phyloP scores from a whole-genome alignment of 371 early-diverging fungal genomes.

The Actinomucor elegans region DNA sequence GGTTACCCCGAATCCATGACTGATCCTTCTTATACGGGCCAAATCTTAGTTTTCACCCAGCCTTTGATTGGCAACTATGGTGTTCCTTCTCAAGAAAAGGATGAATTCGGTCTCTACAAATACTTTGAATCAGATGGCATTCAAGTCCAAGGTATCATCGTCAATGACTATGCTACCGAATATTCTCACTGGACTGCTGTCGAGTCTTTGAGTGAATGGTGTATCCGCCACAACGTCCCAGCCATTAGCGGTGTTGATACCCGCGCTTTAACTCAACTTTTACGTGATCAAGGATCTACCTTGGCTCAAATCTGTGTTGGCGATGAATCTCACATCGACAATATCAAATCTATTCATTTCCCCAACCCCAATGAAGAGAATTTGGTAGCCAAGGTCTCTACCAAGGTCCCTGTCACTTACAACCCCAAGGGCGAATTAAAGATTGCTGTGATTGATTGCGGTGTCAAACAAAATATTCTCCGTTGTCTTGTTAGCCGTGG shows the following conservation, averaged over 20 bases:
- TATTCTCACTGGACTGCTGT: slow-evolving; percentile 91
- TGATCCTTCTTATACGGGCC: slow-evolving; percentile 95
- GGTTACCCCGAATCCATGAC: slow-evolving; percentile 97
- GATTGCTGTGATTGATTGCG: slow-evolving; percentile 85
- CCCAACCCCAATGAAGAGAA: slow-evolving; percentile 77
- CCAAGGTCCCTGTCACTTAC: slow-evolving; percentile 65
- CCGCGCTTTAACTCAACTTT: slow-evolving; percentile 89
- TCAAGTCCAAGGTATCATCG: slow-evolving; percentile 88
- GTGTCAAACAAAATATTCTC: slow-evolving; percentile 92
- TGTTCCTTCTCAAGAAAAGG: slow-evolving; percentile 83
- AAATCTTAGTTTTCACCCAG: slow-evolving; percentile 93
- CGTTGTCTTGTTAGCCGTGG: slow-evolving; percentile 81
- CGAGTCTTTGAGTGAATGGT: slow-evolving; percentile 86
- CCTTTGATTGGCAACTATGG: slow-evolving; percentile 97
- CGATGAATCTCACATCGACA: slow-evolving; percentile 40
- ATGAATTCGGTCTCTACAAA: slow-evolving; percentile 76
- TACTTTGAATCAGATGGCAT: slow-evolving; percentile 93
- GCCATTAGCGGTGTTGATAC: slow-evolving; percentile 94
- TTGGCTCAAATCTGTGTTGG: slow-evolving; percentile 78
- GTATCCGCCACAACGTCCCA: slow-evolving; percentile 84
- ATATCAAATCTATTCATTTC: slow-evolving; percentile 40
- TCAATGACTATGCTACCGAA: slow-evolving; percentile 87
- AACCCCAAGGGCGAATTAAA: slow-evolving; percentile 75
- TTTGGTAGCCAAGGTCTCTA: slow-evolving; percentile 54
- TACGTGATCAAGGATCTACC: slow-evolving; percentile 88